A percentile compares a stretch with the other conserved stretches of the same genome.
Evolutionary conservation across 1,284 basidiomycete genomes (phyloP).

Genomic region (Pseudozyma sp.): DNA sequence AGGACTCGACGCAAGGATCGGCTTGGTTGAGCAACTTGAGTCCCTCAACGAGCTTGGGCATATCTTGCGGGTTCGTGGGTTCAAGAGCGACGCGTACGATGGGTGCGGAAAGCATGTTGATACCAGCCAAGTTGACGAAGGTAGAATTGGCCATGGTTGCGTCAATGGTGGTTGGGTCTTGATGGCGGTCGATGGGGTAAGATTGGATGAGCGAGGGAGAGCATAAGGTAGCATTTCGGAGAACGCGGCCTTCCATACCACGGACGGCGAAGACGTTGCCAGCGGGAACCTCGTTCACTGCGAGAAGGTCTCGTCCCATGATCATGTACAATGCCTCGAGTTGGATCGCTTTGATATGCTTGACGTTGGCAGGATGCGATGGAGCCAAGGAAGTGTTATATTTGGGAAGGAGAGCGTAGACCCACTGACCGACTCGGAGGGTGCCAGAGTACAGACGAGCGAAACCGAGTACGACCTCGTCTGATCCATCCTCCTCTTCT

Average conservation of each 20-base stretch:
- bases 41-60: conserved; percentile 89
- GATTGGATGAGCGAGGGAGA: conserved; percentile 68
- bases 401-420: conserved; percentile 86
- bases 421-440: conserved; percentile 76
- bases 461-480: conserved; percentile 76
- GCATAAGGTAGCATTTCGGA: conserved; percentile 91
- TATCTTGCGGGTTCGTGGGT: conserved; percentile 83
- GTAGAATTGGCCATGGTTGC: conserved; percentile 20
- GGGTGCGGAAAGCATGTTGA: conserved; percentile 73
- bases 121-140: conserved; percentile 64
- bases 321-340: conserved; percentile 90
- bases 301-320: conserved; percentile 95
- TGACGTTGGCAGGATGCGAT: conserved; percentile 75
- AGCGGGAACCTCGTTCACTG: conserved; percentile 85
- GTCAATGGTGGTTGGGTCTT: conserved; percentile 29
- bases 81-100: conserved; percentile 97
- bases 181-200: conserved; percentile 33
- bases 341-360: conserved; percentile 76
- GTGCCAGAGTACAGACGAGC: conserved; percentile 92
- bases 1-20: conserved; percentile 96
- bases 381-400: conserved; percentile 80
- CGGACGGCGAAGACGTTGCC: conserved; percentile 95
- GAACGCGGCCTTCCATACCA: conserved; percentile 89
- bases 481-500: conserved; percentile 35
- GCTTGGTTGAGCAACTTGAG: conserved; percentile 91